These are phyloP conservation scores for Phaeolepiota aurea DNA, from an alignment of 768 basidiomycete genomes.

Conservation along the genomic window DNA sequence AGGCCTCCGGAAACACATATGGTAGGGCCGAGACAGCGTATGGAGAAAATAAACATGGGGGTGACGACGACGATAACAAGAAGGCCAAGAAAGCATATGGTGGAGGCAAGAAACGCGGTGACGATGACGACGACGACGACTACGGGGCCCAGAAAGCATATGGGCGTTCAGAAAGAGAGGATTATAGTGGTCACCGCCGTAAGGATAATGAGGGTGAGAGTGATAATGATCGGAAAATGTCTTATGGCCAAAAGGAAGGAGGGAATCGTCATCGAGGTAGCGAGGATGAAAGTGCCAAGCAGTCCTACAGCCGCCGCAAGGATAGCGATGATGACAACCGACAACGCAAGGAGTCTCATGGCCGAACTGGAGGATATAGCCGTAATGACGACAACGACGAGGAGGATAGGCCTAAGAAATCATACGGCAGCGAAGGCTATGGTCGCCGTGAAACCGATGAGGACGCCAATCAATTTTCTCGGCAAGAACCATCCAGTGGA, in stretches of 20 bases:
- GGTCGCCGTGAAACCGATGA: not conserved
- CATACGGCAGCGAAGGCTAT: not conserved
- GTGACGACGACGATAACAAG: too few species aligned
- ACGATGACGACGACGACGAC: slow-evolving; percentile 4
- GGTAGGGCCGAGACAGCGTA: not conserved
- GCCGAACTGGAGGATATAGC: not conserved
- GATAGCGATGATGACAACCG: not conserved
- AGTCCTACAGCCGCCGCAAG: not conserved
- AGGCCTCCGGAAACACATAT: not conserved
- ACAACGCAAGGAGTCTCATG: not conserved
- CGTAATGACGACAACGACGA: not conserved
- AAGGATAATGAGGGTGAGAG: slow-evolving; percentile 2
- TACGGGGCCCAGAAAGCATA: slow-evolving; percentile 5
- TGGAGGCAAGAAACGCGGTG: too few species aligned
- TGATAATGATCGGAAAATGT: too few species aligned
- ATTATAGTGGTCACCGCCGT: slow-evolving; percentile 4
- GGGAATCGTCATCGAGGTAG: too few species aligned
- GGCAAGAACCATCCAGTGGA: not conserved
- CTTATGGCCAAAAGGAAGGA: too few species aligned
- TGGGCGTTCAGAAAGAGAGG: too few species aligned
- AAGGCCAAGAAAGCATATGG: too few species aligned
- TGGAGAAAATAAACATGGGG: not conserved
- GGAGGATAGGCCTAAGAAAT: not conserved
- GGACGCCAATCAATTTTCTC: not conserved
- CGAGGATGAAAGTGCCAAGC: too few species aligned